Evolutionary conservation across 345 rosid genomes (phyloP).

Genomic region (Acer saccharum): DNA sequence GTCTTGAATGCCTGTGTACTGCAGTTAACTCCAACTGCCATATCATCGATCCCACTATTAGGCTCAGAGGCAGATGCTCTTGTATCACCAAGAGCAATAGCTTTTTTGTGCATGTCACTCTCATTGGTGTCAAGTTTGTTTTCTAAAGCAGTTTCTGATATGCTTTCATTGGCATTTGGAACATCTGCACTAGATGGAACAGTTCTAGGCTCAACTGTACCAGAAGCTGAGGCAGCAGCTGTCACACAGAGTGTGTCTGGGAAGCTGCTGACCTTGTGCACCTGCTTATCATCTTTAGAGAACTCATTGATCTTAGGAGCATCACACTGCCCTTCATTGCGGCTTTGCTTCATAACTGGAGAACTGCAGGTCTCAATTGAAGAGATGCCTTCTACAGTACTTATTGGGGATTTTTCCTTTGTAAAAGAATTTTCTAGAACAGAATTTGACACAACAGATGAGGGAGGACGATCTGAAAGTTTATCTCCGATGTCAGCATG

Average conservation of each 20-base stretch:
- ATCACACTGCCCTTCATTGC: slow-evolving; percentile 45
- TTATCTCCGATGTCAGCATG: slow-evolving; percentile 34
- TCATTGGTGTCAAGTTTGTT: slow-evolving; percentile 41
- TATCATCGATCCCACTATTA: slow-evolving; percentile 30
- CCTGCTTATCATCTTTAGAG: slow-evolving; percentile 36
- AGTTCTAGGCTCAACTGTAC: slow-evolving; percentile 41
- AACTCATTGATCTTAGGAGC: slow-evolving; percentile 29
- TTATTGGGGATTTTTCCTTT: slow-evolving; percentile 35
- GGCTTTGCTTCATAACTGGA: slow-evolving; percentile 33
- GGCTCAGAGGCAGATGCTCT: slow-evolving; percentile 36
- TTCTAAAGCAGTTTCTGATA: slow-evolving; percentile 29
- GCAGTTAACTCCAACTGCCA: slow-evolving; percentile 28
- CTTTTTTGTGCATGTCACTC: slow-evolving; percentile 22
- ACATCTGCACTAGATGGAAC: slow-evolving; percentile 41
- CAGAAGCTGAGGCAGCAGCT: slow-evolving; percentile 50
- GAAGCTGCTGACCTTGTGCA: slow-evolving; percentile 23
- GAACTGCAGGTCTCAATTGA: slow-evolving; percentile 36
- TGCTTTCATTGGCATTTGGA: slow-evolving; percentile 31
- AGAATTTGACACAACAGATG: slow-evolving; percentile 39
- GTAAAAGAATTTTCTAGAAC: slow-evolving; percentile 42
- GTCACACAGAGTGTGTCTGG: slow-evolving; percentile 27
- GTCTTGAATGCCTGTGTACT: slow-evolving; percentile 22
- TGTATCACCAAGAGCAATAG: slow-evolving; percentile 27
- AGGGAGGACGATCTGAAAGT: slow-evolving; percentile 32
- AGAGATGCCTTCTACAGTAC: slow-evolving; percentile 26